These are phyloP conservation scores for Gracilaria domingensis DNA, from an alignment of 23 red algal species.

Conservation along the genomic window DNA sequence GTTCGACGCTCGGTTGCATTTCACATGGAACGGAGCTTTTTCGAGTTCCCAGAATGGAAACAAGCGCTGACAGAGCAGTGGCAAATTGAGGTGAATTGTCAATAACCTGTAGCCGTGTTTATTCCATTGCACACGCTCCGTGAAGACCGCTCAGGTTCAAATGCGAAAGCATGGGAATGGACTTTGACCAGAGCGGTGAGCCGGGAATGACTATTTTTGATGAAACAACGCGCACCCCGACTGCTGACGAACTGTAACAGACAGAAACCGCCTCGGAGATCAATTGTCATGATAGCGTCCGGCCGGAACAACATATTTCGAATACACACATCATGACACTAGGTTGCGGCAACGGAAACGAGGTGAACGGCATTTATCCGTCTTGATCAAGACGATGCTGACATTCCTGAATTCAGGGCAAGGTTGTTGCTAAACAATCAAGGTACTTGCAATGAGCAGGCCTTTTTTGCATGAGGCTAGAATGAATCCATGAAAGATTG, in stretches of 20 bases:
- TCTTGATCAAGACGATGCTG: too few relatives aligned
- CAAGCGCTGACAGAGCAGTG: constrained; percentile 8
- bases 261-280: too few relatives aligned
- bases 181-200: too few relatives aligned
- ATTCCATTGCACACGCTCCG: not conserved
- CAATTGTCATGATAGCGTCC: too few relatives aligned
- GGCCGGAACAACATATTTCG: too few relatives aligned
- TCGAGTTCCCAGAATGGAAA: constrained; percentile 7
- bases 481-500: not conserved
- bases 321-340: too few relatives aligned
- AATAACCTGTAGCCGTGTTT: not conserved
- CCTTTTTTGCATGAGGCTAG: too few relatives aligned
- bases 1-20: not conserved
- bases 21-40: not conserved
- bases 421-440: not conserved
- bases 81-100: not conserved
- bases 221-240: too few relatives aligned
- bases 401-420: not conserved
- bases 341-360: too few relatives aligned
- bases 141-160: not conserved
- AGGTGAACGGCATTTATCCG: too few relatives aligned
- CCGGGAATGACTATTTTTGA: too few relatives aligned
- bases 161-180: not conserved
- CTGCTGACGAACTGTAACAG: too few relatives aligned
- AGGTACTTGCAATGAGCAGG: not conserved